Percentiles rank a stretch among this genome's conserved stretches.
phyloP scores from a whole-genome alignment of 2,329 filamentous ascomycete species.

The Penicillium sp. region DNA sequence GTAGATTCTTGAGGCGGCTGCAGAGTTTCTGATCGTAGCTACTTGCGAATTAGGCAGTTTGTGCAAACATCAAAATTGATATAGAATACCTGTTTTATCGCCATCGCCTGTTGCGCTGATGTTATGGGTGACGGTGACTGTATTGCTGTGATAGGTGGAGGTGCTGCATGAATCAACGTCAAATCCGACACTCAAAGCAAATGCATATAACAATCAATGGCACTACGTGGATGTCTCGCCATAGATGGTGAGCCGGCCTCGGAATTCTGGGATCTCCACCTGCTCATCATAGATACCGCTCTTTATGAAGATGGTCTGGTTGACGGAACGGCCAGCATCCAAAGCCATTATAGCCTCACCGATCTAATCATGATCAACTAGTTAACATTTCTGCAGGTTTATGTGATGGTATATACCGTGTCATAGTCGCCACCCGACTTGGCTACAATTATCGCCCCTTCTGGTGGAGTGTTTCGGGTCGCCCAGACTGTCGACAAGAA shows the following conservation, averaged over 20 bases:
- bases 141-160: neutral
- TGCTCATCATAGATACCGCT: slow-evolving; percentile 1
- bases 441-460: neutral
- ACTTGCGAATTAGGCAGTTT: neutral
- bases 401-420: neutral
- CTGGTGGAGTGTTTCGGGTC: too few species aligned
- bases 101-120: neutral
- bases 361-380: neutral
- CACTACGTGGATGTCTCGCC: slow-evolving; percentile 1
- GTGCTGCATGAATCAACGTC: neutral
- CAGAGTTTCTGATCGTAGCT: slow-evolving; percentile 1
- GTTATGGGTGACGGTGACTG: neutral
- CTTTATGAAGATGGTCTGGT: slow-evolving; percentile 4
- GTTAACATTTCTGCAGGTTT: neutral
- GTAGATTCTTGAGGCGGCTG: neutral
- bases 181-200: neutral
- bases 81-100: neutral
- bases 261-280: slow-evolving; percentile 1
- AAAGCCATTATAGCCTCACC: neutral
- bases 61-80: too few species aligned
- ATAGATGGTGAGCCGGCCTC: slow-evolving; percentile 2
- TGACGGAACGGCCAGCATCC: neutral
- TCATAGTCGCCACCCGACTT: slow-evolving; percentile 5
- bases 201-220: neutral
- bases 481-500: too few species aligned